Evolutionary conservation across 1,284 basidiomycete genomes (phyloP).

Genomic region (Amylostereum chailletii): DNA sequence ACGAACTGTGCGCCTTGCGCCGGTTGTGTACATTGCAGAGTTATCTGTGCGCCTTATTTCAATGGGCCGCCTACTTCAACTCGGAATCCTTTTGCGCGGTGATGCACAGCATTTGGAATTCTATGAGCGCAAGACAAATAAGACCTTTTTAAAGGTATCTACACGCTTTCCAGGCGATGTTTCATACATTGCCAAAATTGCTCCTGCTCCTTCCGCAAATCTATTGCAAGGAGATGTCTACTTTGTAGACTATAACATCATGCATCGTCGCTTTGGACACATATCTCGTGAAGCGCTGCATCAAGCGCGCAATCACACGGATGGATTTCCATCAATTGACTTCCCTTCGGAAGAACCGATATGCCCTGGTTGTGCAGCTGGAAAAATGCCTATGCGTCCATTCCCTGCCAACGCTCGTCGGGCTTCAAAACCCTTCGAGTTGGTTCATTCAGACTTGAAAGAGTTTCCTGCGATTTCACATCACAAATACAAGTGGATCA

Average conservation of each 20-base stretch:
- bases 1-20: too few relatives aligned
- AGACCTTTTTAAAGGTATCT: too few relatives aligned
- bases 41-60: too few relatives aligned
- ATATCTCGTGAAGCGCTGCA: slow-evolving; percentile 6
- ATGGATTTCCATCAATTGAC: slow-evolving; percentile 9
- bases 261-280: slow-evolving; percentile 1
- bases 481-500: slow-evolving; percentile 17
- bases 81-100: too few relatives aligned
- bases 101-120: too few relatives aligned
- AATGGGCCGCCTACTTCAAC: too few relatives aligned
- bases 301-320: slow-evolving; percentile 4
- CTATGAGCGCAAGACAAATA: too few relatives aligned
- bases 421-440: slow-evolving; percentile 12
- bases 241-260: not conserved
- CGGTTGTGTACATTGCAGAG: too few relatives aligned
- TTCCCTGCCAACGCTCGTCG: slow-evolving; percentile 8
- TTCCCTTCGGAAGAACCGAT: slow-evolving; percentile 8
- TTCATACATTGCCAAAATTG: too few relatives aligned
- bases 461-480: slow-evolving; percentile 14
- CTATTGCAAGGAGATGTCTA: not conserved
- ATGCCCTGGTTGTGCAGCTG: slow-evolving; percentile 18
- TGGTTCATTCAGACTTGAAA: slow-evolving; percentile 19
- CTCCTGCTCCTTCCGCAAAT: too few relatives aligned
- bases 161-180: too few relatives aligned
- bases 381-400: slow-evolving; percentile 5